Evolutionary conservation across 2,329 filamentous ascomycete species (phyloP).

Genomic region (Biscogniauxia marginata): DNA sequence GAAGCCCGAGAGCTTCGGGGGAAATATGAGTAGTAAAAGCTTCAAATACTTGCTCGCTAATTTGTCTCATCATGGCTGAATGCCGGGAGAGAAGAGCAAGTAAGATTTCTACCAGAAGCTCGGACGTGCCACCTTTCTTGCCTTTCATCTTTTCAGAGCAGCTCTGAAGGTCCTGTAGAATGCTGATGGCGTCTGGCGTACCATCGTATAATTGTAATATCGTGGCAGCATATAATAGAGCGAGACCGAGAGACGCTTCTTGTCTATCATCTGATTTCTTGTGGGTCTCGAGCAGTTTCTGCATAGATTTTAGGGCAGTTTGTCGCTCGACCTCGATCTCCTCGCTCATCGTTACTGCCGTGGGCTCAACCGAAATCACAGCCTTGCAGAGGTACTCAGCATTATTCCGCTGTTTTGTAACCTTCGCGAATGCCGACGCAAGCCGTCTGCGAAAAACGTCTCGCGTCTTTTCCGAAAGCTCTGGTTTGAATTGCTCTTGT

Average conservation of each 20-base stretch:
- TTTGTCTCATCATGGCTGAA: constrained; percentile 79
- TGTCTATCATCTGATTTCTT: constrained; percentile 35
- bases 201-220: constrained; percentile 89
- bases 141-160: constrained; percentile 68
- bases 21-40: constrained; percentile 77
- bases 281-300: constrained; percentile 48
- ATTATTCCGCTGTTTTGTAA: constrained; percentile 53
- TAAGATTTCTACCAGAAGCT: constrained; percentile 81
- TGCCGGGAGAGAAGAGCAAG: constrained; percentile 86
- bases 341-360: constrained; percentile 53
- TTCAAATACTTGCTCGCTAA: constrained; percentile 84
- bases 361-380: constrained; percentile 52
- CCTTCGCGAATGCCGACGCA: constrained; percentile 56
- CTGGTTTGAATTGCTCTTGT: constrained; percentile 41
- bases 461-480: constrained; percentile 52
- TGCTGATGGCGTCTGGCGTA: constrained; percentile 79
- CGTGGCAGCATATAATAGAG: constrained; percentile 78
- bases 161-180: constrained; percentile 77
- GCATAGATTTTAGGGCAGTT: constrained; percentile 51
- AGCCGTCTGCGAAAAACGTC: constrained; percentile 57
- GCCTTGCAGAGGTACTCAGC: constrained; percentile 54
- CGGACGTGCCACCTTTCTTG: constrained; percentile 58
- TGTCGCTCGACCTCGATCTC: constrained; percentile 53
- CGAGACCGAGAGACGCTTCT: constrained; percentile 60
- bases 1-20: constrained; percentile 64